Evolutionary conservation across 345 rosid species (phyloP).

Genomic region (Euphorbia tirucalli): DNA sequence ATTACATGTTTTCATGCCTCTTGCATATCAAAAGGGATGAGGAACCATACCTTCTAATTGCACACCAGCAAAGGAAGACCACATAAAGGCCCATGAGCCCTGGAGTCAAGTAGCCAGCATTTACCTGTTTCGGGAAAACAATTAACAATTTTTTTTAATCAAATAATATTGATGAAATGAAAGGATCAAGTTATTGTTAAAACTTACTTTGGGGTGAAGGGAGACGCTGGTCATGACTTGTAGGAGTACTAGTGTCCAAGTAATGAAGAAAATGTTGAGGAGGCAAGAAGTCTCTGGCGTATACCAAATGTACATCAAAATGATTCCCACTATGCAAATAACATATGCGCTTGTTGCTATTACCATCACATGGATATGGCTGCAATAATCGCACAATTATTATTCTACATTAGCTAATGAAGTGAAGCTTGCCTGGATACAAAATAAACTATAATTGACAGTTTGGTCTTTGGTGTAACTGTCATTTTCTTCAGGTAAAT

Average conservation of each 20-base stretch:
- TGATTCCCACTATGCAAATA: conserved; percentile 70
- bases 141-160: not conserved
- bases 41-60: conserved; percentile 67
- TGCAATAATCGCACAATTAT: conserved; percentile 30
- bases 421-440: not conserved
- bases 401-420: not conserved
- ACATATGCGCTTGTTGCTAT: conserved; percentile 66
- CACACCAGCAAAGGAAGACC: conserved; percentile 94
- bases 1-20: not conserved
- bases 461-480: too few relatives aligned
- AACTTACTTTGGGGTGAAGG: conserved; percentile 74
- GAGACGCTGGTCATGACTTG: conserved; percentile 94
- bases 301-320: conserved; percentile 95
- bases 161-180: not conserved
- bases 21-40: conserved; percentile 1
- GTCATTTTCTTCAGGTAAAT: too few relatives aligned
- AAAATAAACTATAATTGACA: not conserved
- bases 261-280: conserved; percentile 86
- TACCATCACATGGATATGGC: conserved; percentile 74
- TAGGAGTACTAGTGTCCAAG: conserved; percentile 88
- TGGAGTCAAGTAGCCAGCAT: conserved; percentile 75
- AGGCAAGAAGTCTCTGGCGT: conserved; percentile 80
- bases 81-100: conserved; percentile 97
- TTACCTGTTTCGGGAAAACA: conserved; percentile 47
- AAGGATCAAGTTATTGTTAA: not conserved